A percentile compares a stretch with the other conserved stretches of the same genome.
Conservation (phyloP, 768 basidiomycete species). For the Austroboletus festivus region DNA sequence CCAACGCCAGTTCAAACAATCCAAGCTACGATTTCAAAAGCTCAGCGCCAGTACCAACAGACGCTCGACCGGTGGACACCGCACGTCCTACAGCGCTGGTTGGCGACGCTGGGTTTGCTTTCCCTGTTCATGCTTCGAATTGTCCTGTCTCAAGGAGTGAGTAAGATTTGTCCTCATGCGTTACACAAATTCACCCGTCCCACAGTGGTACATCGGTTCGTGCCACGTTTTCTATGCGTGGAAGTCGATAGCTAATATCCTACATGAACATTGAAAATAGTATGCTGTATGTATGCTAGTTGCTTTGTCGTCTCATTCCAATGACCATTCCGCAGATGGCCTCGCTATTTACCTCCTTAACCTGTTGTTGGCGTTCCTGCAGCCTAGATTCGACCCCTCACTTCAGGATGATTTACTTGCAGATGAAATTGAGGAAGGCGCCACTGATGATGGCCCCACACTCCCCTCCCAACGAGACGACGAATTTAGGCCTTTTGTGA, state of each 20-base stretch:
- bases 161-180: constrained; percentile 20
- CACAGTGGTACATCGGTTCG: constrained; percentile 90
- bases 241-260: constrained; percentile 1
- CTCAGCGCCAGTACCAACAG: constrained; percentile 81
- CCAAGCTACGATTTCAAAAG: constrained; percentile 34
- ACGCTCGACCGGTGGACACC: constrained; percentile 92
- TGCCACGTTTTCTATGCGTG: constrained; percentile 17
- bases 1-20: constrained; percentile 27
- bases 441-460: constrained; percentile 51
- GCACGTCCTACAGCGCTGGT: constrained; percentile 85
- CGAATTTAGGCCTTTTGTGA: constrained; percentile 95
- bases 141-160: constrained; percentile 83
- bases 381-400: constrained; percentile 97
- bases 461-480: constrained; percentile 78
- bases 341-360: constrained; percentile 95
- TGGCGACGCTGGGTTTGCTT: constrained; percentile 68
- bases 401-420: constrained; percentile 90
- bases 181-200: constrained; percentile 1
- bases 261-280: constrained; percentile 28
- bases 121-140: constrained; percentile 81
- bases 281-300: constrained; percentile 58
- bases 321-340: constrained; percentile 52
- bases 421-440: constrained; percentile 94
- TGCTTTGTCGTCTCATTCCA: background rate
- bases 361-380: constrained; percentile 93